phyloP scores from a whole-genome alignment of 2,329 filamentous ascomycete species.

The Microdochium bolleyi region DNA sequence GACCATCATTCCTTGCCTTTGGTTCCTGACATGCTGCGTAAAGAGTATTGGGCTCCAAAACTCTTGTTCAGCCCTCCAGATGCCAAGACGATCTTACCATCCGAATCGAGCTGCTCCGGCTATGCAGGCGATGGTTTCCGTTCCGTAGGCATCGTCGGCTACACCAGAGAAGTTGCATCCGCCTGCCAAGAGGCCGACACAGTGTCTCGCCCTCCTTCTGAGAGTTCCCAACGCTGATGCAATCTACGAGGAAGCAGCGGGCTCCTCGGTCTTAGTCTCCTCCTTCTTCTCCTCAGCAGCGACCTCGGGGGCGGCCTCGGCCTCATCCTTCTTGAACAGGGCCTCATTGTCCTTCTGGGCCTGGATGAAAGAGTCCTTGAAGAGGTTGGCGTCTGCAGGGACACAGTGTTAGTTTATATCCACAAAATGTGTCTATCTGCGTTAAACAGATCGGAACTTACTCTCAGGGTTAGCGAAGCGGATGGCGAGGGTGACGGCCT shows the following conservation, averaged over 20 bases:
- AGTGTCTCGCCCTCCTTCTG: too few species aligned
- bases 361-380: conserved; percentile 97
- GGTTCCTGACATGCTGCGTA: conserved; percentile 3
- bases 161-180: background rate
- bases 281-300: conserved; percentile 17
- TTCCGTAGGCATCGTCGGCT: background rate
- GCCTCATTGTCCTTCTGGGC: conserved; percentile 94
- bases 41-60: conserved; percentile 1
- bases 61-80: background rate
- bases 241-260: conserved; percentile 1
- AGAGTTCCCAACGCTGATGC: too few species aligned
- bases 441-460: conserved; percentile 47
- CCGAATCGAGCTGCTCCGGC: background rate
- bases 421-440: too few species aligned
- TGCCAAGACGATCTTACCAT: background rate
- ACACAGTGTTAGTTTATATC: conserved; percentile 13
- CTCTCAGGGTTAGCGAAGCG: conserved; percentile 97
- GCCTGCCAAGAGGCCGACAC: background rate
- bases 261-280: conserved; percentile 13
- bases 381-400: conserved; percentile 76
- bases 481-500: conserved; percentile 92
- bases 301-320: conserved; percentile 17
- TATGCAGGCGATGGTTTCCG: background rate
- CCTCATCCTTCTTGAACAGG: conserved; percentile 54
- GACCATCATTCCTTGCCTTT: conserved; percentile 11